Evolutionary conservation across 768 basidiomycete species (phyloP).

Genomic region (Asterophora lycoperdoides): DNA sequence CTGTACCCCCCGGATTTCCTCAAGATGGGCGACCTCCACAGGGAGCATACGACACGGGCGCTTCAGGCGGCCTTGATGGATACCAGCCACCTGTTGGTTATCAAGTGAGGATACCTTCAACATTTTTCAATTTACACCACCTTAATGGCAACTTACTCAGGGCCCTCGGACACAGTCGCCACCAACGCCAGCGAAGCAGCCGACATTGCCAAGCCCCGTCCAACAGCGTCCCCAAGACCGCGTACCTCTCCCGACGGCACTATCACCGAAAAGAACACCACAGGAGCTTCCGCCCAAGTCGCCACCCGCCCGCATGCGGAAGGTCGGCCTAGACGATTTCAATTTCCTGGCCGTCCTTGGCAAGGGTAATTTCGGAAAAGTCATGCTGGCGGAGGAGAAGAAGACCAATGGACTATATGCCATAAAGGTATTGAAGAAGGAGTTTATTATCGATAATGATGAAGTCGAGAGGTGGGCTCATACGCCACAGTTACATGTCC

Average conservation of each 20-base stretch:
- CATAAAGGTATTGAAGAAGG: conserved; percentile 99
- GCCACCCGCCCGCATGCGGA: conserved; percentile 52
- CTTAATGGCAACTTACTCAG: conserved; percentile 1
- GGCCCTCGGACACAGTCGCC: conserved; percentile 18
- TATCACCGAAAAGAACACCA: conserved; percentile 25
- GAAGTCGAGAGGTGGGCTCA: conserved; percentile 88
- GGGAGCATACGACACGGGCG: conserved; percentile 29
- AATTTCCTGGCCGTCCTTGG: conserved; percentile 98
- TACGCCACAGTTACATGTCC: neutral
- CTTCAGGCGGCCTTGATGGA: conserved; percentile 23
- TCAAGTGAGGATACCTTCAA: conserved; percentile 23
- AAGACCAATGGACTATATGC: conserved; percentile 82
- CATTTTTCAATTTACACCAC: neutral
- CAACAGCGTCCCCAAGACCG: conserved; percentile 26
- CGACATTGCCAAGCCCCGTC: conserved; percentile 29
- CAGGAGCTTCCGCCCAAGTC: conserved; percentile 32
- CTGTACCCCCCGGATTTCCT: conserved; percentile 42
- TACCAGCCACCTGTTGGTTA: conserved; percentile 31
- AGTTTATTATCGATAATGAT: conserved; percentile 99
- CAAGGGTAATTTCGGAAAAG: conserved; percentile 99
- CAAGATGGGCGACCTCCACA: conserved; percentile 32
- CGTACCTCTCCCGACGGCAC: conserved; percentile 18
- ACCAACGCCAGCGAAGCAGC: conserved; percentile 34
- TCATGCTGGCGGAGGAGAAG: conserved; percentile 99
- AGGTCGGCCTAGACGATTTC: conserved; percentile 97